These are phyloP conservation scores for Grosmannia huntii DNA, from an alignment of 2,329 filamentous ascomycete species.

Conservation along the genomic window DNA sequence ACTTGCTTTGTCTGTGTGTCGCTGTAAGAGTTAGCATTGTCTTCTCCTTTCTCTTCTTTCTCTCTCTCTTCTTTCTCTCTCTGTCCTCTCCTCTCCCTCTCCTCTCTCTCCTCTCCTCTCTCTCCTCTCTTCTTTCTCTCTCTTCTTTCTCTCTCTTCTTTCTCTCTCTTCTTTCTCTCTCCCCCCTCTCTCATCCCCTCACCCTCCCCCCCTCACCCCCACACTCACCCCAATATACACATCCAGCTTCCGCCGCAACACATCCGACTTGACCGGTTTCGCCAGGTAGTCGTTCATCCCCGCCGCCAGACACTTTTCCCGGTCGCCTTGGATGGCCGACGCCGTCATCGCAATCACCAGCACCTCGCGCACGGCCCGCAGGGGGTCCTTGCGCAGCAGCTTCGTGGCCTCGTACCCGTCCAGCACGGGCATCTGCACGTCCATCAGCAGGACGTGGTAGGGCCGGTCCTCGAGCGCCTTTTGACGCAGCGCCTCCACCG, in stretches of 20 bases:
- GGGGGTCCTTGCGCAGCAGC: conserved; percentile 62
- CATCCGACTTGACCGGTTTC: conserved; percentile 83
- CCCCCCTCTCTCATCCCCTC: not conserved
- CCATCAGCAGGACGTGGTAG: conserved; percentile 89
- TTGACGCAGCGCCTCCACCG: conserved; percentile 69
- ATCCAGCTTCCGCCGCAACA: conserved; percentile 71
- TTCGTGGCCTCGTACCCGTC: conserved; percentile 89
- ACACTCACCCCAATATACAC: conserved; percentile 30
- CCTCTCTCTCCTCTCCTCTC: not conserved
- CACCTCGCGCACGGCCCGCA: conserved; percentile 65
- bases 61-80: not conserved
- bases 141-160: not conserved
- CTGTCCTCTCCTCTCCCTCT: not conserved
- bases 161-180: not conserved
- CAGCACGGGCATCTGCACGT: conserved; percentile 89
- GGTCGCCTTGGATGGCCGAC: conserved; percentile 83
- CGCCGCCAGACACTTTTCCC: conserved; percentile 88
- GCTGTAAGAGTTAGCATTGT: too few relatives aligned
- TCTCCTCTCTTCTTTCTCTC: not conserved
- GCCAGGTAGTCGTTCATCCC: conserved; percentile 98
- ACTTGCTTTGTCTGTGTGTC: not conserved
- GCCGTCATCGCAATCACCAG: conserved; percentile 98
- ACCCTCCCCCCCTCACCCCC: too few relatives aligned
- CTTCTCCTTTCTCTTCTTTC: not conserved
- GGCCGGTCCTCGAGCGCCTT: conserved; percentile 59